Evolutionary conservation across 352 stramenopile genomes (phyloP).

Genomic region (Globisporangium rhizosaccharum): DNA sequence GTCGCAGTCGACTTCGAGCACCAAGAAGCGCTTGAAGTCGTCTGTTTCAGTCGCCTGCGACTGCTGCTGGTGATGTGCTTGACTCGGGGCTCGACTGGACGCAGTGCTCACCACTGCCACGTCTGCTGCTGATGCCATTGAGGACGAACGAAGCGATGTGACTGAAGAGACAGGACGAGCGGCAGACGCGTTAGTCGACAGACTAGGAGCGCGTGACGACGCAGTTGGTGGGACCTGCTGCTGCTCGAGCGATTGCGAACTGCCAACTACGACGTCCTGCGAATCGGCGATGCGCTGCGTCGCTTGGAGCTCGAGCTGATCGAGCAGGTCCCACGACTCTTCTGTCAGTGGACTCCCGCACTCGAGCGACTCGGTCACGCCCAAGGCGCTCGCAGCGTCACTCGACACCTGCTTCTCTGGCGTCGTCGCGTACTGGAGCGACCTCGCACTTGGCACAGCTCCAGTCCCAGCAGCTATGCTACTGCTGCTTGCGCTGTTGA

Average conservation of each 20-base stretch:
- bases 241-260: conserved; percentile 1
- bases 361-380: conserved; percentile 25
- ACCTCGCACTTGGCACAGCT: background rate
- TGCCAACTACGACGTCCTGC: conserved; percentile 2
- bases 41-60: conserved; percentile 10
- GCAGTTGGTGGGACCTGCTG: too few species aligned
- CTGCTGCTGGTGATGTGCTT: background rate
- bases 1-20: conserved; percentile 61
- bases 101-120: background rate
- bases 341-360: conserved; percentile 67
- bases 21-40: conserved; percentile 52
- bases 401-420: background rate
- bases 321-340: conserved; percentile 70
- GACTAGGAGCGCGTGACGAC: too few species aligned
- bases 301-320: conserved; percentile 61
- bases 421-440: conserved; percentile 3
- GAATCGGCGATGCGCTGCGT: conserved; percentile 29
- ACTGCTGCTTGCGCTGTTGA: background rate
- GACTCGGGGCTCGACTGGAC: background rate
- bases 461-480: background rate
- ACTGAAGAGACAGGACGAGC: background rate
- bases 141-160: background rate
- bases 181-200: background rate
- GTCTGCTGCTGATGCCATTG: too few species aligned
- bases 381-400: conserved; percentile 5